phyloP scores from a whole-genome alignment of 495 filamentous ascomycete genomes.

The Apodospora peruviana region DNA sequence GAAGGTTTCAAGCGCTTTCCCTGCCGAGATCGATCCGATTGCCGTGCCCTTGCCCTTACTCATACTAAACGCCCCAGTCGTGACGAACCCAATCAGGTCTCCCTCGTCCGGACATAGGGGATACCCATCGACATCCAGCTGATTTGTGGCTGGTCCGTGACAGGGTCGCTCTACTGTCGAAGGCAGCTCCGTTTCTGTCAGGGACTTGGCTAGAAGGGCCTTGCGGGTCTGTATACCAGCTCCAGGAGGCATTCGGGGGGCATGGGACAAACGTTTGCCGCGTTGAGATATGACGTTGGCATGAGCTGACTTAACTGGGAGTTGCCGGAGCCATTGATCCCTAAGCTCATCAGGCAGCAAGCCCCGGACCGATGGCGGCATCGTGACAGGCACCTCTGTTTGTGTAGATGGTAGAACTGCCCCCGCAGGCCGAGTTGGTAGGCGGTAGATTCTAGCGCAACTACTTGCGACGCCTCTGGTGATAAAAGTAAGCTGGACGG shows the following conservation, averaged over 20 bases:
- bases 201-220: slow-evolving; percentile 46
- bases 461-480: slow-evolving; percentile 32
- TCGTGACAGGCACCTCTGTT: slow-evolving; percentile 36
- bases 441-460: slow-evolving; percentile 43
- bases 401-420: slow-evolving; percentile 22
- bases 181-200: slow-evolving; percentile 33
- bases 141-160: slow-evolving; percentile 15
- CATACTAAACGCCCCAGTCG: slow-evolving; percentile 77
- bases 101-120: slow-evolving; percentile 63
- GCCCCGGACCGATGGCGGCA: slow-evolving; percentile 12
- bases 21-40: slow-evolving; percentile 64
- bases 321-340: slow-evolving; percentile 41
- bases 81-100: slow-evolving; percentile 89
- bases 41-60: slow-evolving; percentile 70
- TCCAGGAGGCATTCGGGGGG: slow-evolving; percentile 13
- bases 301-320: slow-evolving; percentile 9
- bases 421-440: slow-evolving; percentile 22
- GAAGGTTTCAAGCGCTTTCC: slow-evolving; percentile 42
- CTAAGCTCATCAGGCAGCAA: slow-evolving; percentile 31
- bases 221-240: slow-evolving; percentile 40
- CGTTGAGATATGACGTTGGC: not conserved
- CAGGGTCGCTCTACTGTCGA: too few species aligned
- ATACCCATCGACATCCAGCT: slow-evolving; percentile 43
- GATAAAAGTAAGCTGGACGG: slow-evolving; percentile 30
- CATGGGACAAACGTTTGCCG: slow-evolving; percentile 1